Percentiles rank a stretch among this genome's conserved stretches.
These are phyloP conservation scores for Acer yangbiense DNA, from an alignment of 345 rosid species.

Conservation along the genomic window DNA sequence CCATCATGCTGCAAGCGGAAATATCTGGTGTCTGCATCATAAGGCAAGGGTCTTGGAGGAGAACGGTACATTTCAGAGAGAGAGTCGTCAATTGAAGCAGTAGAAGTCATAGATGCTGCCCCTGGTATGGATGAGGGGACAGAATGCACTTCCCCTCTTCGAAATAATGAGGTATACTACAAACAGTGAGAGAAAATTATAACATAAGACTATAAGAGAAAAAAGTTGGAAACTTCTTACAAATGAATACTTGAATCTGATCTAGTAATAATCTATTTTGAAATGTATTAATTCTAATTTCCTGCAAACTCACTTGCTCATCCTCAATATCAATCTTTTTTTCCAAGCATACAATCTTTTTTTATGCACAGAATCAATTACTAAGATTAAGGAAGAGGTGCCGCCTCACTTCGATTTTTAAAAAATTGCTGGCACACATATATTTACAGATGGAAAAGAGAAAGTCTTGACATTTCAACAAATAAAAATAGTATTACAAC, in stretches of 20 bases:
- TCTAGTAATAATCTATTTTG: constrained; percentile 7
- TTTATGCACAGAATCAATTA: neutral
- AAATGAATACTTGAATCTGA: constrained; percentile 7
- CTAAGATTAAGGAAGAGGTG: neutral
- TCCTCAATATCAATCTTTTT: neutral
- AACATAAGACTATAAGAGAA: neutral
- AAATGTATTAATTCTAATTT: constrained; percentile 17
- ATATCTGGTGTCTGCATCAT: constrained; percentile 74
- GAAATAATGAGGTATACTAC: constrained; percentile 71
- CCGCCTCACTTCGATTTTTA: no score
- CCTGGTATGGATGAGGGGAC: constrained; percentile 79
- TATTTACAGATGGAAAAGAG: neutral
- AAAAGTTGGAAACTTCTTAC: constrained; percentile 19
- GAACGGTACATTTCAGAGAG: constrained; percentile 82
- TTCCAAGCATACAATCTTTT: neutral
- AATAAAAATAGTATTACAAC: constrained; percentile 1
- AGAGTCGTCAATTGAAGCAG: constrained; percentile 75
- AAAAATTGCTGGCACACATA: neutral
- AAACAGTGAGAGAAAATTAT: constrained; percentile 21
- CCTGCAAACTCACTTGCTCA: constrained; percentile 14
- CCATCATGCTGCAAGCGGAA: constrained; percentile 57
- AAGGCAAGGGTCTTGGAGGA: constrained; percentile 97
- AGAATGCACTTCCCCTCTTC: constrained; percentile 75
- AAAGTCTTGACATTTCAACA: constrained; percentile 4
- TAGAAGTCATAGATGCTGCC: constrained; percentile 60